Evolutionary conservation across 805 yeast genomes (phyloP).

Genomic region (Candida maltosa): DNA sequence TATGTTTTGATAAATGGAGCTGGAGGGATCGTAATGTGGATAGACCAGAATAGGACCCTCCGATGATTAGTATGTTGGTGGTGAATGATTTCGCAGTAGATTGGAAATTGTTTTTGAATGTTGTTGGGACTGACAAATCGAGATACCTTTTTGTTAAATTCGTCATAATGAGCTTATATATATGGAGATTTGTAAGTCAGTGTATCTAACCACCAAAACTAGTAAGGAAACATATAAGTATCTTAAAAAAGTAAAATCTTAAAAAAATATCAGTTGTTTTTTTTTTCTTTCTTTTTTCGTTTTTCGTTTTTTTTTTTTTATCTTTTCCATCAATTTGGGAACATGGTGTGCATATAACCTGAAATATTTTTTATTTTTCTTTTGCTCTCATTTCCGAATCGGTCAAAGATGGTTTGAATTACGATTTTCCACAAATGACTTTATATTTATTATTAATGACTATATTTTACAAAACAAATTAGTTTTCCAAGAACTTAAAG

Average conservation of each 20-base stretch:
- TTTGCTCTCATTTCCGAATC: no score
- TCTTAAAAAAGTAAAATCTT: neutral
- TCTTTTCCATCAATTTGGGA: neutral
- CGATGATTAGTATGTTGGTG: constrained; percentile 37
- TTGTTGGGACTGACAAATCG: constrained; percentile 1
- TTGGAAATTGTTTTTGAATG: constrained; percentile 1
- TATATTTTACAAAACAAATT: no score
- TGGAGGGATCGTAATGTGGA: constrained; percentile 30
- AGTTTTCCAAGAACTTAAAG: constrained; percentile 42
- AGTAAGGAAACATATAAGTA: no score
- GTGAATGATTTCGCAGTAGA: constrained; percentile 19
- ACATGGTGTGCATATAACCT: no score
- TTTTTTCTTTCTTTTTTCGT: constrained; percentile 2
- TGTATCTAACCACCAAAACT: no score
- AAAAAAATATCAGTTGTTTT: neutral
- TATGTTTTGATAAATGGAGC: no score
- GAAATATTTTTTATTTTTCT: neutral
- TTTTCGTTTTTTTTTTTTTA: neutral
- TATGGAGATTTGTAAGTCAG: no score
- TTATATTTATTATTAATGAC: neutral
- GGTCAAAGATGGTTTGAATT: no score
- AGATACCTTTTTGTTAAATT: neutral
- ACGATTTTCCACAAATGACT: neutral
- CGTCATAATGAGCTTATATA: no score
- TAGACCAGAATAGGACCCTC: constrained; percentile 41